phyloP scores from a whole-genome alignment of 2,329 filamentous ascomycete species.

The Trichophyton schoenleinii region DNA sequence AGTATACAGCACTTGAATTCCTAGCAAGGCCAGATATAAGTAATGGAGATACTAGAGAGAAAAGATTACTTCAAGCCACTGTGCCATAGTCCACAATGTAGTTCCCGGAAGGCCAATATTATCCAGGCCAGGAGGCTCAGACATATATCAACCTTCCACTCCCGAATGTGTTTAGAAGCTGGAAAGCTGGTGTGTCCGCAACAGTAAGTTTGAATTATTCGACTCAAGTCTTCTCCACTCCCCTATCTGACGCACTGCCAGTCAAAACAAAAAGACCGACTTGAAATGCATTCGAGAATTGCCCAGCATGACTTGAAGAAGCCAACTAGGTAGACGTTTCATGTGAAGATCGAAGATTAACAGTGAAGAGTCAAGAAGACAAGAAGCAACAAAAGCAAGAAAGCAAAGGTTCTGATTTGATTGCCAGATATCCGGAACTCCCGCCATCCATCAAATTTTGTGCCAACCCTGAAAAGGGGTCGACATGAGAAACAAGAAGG shows the following conservation, averaged over 20 bases:
- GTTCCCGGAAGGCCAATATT: background rate
- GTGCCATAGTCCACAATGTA: background rate
- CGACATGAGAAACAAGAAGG: constrained; percentile 14
- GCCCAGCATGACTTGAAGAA: background rate
- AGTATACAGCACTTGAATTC: background rate
- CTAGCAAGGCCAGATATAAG: background rate
- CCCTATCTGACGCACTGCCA: background rate
- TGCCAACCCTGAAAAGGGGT: constrained; percentile 19
- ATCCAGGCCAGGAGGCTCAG: background rate
- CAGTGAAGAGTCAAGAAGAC: background rate
- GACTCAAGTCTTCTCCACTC: background rate
- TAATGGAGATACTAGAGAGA: background rate
- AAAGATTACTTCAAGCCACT: background rate
- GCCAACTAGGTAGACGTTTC: background rate
- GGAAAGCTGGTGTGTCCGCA: background rate
- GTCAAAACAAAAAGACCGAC: background rate
- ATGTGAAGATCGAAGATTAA: background rate
- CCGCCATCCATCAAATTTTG: constrained; percentile 32
- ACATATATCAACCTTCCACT: background rate
- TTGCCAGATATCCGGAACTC: constrained; percentile 82
- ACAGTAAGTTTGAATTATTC: background rate
- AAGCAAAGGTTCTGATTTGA: constrained; percentile 27
- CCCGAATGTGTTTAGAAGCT: background rate
- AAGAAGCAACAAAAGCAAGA: background rate
- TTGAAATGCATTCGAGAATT: background rate